phyloP scores from a whole-genome alignment of 1,284 basidiomycete genomes.

The Spongiforma sp. region DNA sequence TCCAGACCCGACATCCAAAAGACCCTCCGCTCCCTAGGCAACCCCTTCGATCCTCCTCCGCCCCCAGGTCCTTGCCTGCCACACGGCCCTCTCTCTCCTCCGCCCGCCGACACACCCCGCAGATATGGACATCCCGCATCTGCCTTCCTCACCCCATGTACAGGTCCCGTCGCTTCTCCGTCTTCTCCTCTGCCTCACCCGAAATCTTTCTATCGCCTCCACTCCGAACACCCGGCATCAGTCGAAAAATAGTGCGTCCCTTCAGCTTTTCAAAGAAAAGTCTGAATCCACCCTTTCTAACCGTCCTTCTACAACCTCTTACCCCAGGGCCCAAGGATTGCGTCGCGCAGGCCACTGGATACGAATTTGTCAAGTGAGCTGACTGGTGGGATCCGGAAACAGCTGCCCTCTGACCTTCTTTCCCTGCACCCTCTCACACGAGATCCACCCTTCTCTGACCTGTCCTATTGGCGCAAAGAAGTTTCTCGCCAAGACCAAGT shows the following conservation, averaged over 20 bases:
- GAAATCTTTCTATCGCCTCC: constrained; percentile 21
- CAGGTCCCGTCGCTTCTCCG: constrained; percentile 45
- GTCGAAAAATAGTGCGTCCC: constrained; percentile 81
- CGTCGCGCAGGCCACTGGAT: constrained; percentile 68
- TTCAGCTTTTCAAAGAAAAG: constrained; percentile 77
- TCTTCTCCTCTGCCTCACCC: constrained; percentile 51
- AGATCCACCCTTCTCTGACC: constrained; percentile 48
- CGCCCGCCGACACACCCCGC: constrained; percentile 21
- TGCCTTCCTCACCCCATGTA: constrained; percentile 39
- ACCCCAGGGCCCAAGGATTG: constrained; percentile 50
- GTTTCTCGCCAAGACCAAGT: constrained; percentile 45
- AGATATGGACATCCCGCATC: constrained; percentile 38
- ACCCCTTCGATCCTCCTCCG: constrained; percentile 41
- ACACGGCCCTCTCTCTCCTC: constrained; percentile 34
- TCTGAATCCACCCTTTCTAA: constrained; percentile 36
- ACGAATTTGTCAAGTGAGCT: constrained; percentile 80
- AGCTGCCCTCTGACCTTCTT: constrained; percentile 54
- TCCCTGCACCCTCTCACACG: constrained; percentile 42
- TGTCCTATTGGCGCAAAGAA: constrained; percentile 57
- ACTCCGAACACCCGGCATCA: constrained; percentile 54
- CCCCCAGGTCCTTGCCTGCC: no score
- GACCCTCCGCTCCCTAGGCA: background rate
- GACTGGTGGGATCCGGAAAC: constrained; percentile 81
- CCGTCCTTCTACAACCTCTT: constrained; percentile 50
- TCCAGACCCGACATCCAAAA: background rate